Conservation (phyloP, 2,329 filamentous ascomycete species). For the Fusarium camptoceras region DNA sequence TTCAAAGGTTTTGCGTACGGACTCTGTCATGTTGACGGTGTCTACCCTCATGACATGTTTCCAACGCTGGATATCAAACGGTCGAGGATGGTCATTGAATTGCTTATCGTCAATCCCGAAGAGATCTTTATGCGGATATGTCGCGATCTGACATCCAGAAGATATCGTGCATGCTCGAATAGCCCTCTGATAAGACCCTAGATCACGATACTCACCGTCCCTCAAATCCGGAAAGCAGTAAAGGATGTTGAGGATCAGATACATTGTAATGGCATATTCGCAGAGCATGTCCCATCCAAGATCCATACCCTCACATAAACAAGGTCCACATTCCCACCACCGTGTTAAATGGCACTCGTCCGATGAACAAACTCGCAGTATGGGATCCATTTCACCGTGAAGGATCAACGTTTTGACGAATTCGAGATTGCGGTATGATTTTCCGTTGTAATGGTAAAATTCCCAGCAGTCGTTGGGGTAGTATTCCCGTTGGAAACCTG, state of each 20-base stretch:
- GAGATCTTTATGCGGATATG: slow-evolving; percentile 9
- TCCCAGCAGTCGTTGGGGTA: not conserved
- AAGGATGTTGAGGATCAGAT: slow-evolving; percentile 5
- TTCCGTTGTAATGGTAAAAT: not conserved
- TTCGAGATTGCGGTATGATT: slow-evolving; percentile 5
- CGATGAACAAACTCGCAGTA: not conserved
- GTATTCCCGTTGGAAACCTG: not conserved
- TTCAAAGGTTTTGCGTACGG: not conserved
- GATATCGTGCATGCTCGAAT: not conserved
- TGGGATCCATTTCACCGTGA: slow-evolving; percentile 7
- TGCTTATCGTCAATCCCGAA: not conserved
- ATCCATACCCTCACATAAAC: not conserved
- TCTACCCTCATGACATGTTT: not conserved
- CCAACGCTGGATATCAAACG: not conserved
- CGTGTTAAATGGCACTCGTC: not conserved
- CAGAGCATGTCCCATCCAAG: slow-evolving; percentile 6
- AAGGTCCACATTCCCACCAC: slow-evolving; percentile 1
- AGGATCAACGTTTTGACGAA: slow-evolving; percentile 10
- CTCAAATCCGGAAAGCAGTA: not conserved
- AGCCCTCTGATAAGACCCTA: slow-evolving; percentile 3
- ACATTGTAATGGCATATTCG: not conserved
- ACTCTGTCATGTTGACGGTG: accelerated
- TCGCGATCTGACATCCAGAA: not conserved
- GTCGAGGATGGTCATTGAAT: not conserved
- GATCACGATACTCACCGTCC: not conserved